A percentile compares a stretch with the other conserved stretches of the same genome.
These are phyloP conservation scores for Globisporangium lucens DNA, from an alignment of 352 stramenopile genomes.

Conservation along the genomic window DNA sequence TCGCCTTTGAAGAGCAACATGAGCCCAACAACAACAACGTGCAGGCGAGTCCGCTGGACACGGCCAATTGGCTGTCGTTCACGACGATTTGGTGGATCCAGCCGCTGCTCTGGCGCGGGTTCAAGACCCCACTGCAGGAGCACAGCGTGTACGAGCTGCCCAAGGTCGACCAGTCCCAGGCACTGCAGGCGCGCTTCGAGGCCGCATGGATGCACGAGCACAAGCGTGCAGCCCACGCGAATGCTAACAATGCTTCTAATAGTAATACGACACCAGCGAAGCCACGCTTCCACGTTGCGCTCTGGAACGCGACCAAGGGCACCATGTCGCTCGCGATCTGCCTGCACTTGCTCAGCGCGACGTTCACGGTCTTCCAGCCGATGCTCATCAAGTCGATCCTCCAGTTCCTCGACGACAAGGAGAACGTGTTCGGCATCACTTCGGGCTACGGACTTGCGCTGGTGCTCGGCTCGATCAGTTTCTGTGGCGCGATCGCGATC, in stretches of 20 bases:
- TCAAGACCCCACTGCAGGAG: conserved; percentile 32
- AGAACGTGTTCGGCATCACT: conserved; percentile 38
- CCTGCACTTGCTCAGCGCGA: conserved; percentile 36
- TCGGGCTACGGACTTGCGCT: conserved; percentile 48
- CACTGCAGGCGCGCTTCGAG: conserved; percentile 42
- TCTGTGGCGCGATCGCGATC: conserved; percentile 39
- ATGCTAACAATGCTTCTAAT: background rate
- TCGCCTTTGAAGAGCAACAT: background rate
- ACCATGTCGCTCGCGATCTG: conserved; percentile 31
- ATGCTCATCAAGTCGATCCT: conserved; percentile 65
- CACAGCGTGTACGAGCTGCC: conserved; percentile 41
- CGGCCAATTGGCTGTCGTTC: conserved; percentile 35
- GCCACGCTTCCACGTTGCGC: conserved; percentile 38
- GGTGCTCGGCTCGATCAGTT: conserved; percentile 31
- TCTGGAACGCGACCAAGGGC: conserved; percentile 43
- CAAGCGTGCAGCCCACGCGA: background rate
- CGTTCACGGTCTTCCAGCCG: conserved; percentile 38
- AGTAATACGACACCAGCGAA: background rate
- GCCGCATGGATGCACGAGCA: conserved; percentile 30
- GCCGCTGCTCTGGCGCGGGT: conserved; percentile 34
- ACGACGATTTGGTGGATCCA: conserved; percentile 58
- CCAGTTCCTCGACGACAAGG: conserved; percentile 33
- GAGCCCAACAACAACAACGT: background rate
- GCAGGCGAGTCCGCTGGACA: conserved; percentile 33
- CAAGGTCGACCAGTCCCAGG: conserved; percentile 33